Base-by-base conservation (phyloP, 768 basidiomycete species). In the Rhodotorula graminis region DNA sequence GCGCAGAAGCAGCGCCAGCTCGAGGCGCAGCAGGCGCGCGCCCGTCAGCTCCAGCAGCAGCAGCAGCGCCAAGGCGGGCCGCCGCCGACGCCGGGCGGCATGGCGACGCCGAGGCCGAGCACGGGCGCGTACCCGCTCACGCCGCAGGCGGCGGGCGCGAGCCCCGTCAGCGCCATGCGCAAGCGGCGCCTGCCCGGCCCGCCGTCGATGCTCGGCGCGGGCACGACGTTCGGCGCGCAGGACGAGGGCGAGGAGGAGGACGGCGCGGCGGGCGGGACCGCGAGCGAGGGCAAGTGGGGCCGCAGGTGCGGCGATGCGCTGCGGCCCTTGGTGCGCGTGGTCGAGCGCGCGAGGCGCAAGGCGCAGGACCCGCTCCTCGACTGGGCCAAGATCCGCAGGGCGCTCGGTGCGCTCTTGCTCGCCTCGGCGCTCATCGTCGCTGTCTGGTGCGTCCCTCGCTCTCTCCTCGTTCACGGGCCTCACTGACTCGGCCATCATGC, bases 51-150 rank as follows among this genome's bases (percentile, higher is more conserved):
- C n/a, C 49, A 47, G 44, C 44, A 86, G 84, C 78, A 84, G 84
- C 78, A 84, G 84, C 80, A 83, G 81, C 76, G 87, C 12, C 57
- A 58, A 1, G 33, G 10, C 37, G 5, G 19, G 21, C 21, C 37
- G 11, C 58, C 40, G 12, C 40, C 33, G 37, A 46, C 46, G 11
- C 33, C 65, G 31, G 56, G 44, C 16, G 21, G 15, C 3, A 42
- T 18, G 12, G 44, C 50, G 40, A 69, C 68, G 7, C 72, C 67
- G 0, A 47, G 50, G 23, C 67, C 64, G 42, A 47, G 46, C 56
- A 37, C 46, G 27, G 72, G 72, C n/a, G 72, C 63, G 23, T 69
- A 73, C 27, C 67, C 67, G 18, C 33, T 50, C 12, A 69, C 72
- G 23, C 67, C 68, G 3, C 23, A 14, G 14, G 57, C 65, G 6